A percentile compares a stretch with the other conserved stretches of the same genome.
Conservation (phyloP, 768 basidiomycete species). For the Russula vinacea region DNA sequence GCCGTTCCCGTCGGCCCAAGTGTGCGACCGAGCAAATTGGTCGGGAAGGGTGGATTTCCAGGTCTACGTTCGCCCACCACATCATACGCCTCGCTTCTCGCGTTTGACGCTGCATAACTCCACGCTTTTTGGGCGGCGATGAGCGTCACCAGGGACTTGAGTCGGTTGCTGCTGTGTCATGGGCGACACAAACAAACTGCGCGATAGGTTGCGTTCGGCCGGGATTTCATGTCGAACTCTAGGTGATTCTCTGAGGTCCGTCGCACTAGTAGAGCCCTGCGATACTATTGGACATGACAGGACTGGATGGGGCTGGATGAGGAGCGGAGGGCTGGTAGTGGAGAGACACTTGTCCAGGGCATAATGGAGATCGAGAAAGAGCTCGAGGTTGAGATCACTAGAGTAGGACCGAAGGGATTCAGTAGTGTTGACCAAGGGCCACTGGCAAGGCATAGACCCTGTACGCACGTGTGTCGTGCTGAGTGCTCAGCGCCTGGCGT, state of each 20-base stretch:
- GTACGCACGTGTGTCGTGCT: too few species aligned
- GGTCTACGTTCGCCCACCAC: slow-evolving; percentile 60
- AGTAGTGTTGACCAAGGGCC: too few species aligned
- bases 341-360: too few species aligned
- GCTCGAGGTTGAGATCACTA: too few species aligned
- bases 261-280: slow-evolving; percentile 54
- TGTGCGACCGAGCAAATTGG: slow-evolving; percentile 57
- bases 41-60: slow-evolving; percentile 79
- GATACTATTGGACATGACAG: slow-evolving; percentile 46
- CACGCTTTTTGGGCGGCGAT: slow-evolving; percentile 12
- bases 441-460: too few species aligned
- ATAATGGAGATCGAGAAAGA: too few species aligned
- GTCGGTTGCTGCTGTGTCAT: slow-evolving; percentile 1
- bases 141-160: not conserved
- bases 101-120: slow-evolving; percentile 24
- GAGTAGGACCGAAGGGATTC: too few species aligned
- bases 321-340: not conserved
- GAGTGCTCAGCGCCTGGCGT: too few species aligned
- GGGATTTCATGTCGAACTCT: slow-evolving; percentile 30
- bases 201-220: slow-evolving; percentile 49
- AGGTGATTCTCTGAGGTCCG: too few species aligned
- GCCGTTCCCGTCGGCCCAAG: slow-evolving; percentile 57
- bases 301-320: slow-evolving; percentile 19
- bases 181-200: slow-evolving; percentile 33
- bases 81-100: slow-evolving; percentile 40